Evolutionary conservation across 2,329 filamentous ascomycete species (phyloP), one percentile per base, ranked within the genome.

Genomic region (Myriangium duriaei): DNA sequence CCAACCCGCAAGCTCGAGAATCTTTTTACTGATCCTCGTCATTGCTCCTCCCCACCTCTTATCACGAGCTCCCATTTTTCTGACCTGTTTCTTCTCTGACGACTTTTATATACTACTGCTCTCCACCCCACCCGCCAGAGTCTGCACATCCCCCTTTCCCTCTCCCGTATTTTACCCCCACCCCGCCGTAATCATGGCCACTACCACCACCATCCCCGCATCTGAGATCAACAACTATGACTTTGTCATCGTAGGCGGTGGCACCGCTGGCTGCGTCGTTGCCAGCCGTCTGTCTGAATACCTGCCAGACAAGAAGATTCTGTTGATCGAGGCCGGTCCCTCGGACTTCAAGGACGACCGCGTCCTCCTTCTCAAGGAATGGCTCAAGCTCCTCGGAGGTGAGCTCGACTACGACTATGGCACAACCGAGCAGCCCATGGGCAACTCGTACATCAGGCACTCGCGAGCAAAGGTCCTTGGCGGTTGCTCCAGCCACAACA

Each of bases 401-500:
- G 77, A 93, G 54, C 72, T 93, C 44, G 86, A 94, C 64, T 93
- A 88, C 61, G 85, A 93, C 62, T 93, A 93, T 62, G 74, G 74
- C 52, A 93, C 85, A 21, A 84, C 78, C 33, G 84, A 92, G 63
- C 86, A 94, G 66, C 85, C 85, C 46, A 91, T 62, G 73, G 84
- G 85, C 55, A 94, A 94, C 68, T 91, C 82, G 40, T 73, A 85
- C 64, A 93, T 94, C 64, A 78, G 85, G 47, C 86, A 93, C 66
- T 92, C 86, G 11, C 79, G 86, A 45, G 86, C 86, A 46, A 93
- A 93, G 68, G 85, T 94, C 28, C 72, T 94, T 18, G 86, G 86
- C 49, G 86, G 86, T 48, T 94, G 86, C 69, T 92, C 85, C 31
- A 88, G 81, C 42, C 86, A 93, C 71, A 94, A 94, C 64, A 93